Percentiles rank a stretch among this genome's conserved stretches.
phyloP scores from a whole-genome alignment of 1,139 yeast genomes.

The Suhomyces bribrorum region DNA sequence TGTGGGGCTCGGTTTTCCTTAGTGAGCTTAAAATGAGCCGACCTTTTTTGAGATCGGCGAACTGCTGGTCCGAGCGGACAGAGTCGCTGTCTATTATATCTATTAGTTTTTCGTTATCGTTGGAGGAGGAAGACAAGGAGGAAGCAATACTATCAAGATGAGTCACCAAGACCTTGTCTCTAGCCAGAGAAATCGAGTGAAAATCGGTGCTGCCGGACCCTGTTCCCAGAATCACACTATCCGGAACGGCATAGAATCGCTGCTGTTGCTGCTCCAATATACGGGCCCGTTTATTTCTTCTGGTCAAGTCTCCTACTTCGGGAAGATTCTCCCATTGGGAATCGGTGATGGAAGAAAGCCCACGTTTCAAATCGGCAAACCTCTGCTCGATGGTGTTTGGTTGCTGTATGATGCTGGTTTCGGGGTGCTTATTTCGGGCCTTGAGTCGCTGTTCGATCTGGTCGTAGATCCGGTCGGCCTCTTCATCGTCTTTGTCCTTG shows the following conservation, averaged over 20 bases:
- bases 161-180: conserved; percentile 51
- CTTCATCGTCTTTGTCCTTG: conserved; percentile 61
- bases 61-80: conserved; percentile 10
- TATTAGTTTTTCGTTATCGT: neutral
- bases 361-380: conserved; percentile 58
- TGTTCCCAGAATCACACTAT: conserved; percentile 50
- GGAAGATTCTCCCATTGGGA: conserved; percentile 85
- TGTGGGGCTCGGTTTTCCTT: conserved; percentile 70
- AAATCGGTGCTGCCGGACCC: conserved; percentile 40
- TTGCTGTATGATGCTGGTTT: conserved; percentile 9
- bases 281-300: conserved; percentile 72
- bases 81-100: conserved; percentile 5
- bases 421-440: conserved; percentile 24
- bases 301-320: conserved; percentile 86
- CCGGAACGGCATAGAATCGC: conserved; percentile 84
- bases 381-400: conserved; percentile 23
- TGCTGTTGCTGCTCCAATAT: conserved; percentile 62
- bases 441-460: conserved; percentile 61
- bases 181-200: conserved; percentile 51
- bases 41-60: conserved; percentile 59
- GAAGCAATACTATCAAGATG: conserved; percentile 40
- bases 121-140: neutral
- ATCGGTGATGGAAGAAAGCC: conserved; percentile 56
- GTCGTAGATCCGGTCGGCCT: conserved; percentile 72
- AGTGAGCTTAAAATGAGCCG: conserved; percentile 66